Evolutionary conservation across 306 rosid genomes (phyloP).

Genomic region (Vicia sativa): DNA sequence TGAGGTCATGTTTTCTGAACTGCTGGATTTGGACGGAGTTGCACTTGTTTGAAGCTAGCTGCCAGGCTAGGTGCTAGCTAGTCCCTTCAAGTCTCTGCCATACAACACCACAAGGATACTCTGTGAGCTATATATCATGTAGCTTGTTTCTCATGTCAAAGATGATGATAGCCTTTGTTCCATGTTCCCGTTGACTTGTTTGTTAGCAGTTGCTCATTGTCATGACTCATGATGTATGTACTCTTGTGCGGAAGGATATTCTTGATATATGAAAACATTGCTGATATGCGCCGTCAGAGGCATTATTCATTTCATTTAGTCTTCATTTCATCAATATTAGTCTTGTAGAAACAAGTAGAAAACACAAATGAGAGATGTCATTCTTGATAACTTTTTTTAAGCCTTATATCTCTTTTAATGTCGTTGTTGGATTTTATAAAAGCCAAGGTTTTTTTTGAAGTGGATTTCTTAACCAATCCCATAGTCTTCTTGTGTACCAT

Average conservation of each 20-base stretch:
- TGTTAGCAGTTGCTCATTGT: conserved; percentile 44
- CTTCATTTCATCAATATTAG: neutral
- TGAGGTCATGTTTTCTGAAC: conserved; percentile 33
- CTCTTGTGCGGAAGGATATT: conserved; percentile 38
- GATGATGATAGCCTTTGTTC: conserved; percentile 34
- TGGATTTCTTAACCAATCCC: too few species aligned
- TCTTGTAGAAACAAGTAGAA: neutral
- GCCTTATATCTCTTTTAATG: too few species aligned
- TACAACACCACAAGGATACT: conserved; percentile 32
- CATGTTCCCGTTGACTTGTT: conserved; percentile 39
- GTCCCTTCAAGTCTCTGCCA: conserved; percentile 22
- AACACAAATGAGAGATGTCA: neutral
- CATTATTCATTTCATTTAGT: conserved; percentile 26
- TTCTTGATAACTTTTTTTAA: too few species aligned
- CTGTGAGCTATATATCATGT: conserved; percentile 16
- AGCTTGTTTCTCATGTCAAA: conserved; percentile 29
- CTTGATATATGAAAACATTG: conserved; percentile 38
- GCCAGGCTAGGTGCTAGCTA: conserved; percentile 4
- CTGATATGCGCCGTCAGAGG: conserved; percentile 16
- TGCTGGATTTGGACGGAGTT: conserved; percentile 33
- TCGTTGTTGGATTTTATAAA: neutral
- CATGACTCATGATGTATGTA: conserved; percentile 11
- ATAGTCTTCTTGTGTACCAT: too few species aligned
- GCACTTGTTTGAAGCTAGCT: conserved; percentile 24
- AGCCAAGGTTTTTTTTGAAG: neutral